Conservation (phyloP, 1,284 basidiomycete species). For the Sporisorium iseilematis-ciliati region DNA sequence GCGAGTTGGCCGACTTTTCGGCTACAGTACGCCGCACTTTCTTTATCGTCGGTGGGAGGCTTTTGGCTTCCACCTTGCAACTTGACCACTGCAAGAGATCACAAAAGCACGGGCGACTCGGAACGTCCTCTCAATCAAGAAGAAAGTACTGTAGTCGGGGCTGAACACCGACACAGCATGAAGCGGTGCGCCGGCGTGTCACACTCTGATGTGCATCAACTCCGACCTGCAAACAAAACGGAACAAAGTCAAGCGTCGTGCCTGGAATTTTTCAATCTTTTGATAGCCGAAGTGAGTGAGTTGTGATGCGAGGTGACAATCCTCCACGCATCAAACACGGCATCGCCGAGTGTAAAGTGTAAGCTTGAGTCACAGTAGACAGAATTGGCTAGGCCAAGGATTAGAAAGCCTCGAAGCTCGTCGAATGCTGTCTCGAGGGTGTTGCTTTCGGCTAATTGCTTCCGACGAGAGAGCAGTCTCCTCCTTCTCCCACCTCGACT, state of each 20-base stretch:
- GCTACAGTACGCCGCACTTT: too few relatives aligned
- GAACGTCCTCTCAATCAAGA: background rate
- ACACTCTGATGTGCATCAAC: background rate
- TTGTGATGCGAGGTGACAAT: background rate
- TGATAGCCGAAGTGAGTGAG: conserved; percentile 5
- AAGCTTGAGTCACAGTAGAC: background rate
- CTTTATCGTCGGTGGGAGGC: background rate
- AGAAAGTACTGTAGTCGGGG: background rate
- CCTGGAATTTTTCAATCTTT: background rate
- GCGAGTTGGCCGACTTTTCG: conserved; percentile 2
- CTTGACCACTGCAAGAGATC: background rate
- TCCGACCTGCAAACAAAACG: conserved; percentile 4
- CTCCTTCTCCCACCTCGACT: background rate
- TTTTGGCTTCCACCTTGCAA: background rate
- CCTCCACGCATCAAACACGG: background rate
- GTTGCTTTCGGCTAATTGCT: conserved; percentile 2
- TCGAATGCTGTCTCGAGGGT: background rate
- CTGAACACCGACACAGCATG: background rate
- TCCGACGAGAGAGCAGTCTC: background rate
- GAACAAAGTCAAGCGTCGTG: background rate
- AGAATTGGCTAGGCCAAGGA: background rate
- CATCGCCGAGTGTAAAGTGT: background rate
- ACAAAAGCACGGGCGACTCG: background rate
- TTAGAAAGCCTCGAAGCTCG: conserved; percentile 4
- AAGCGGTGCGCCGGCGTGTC: background rate